Percentiles rank a stretch among this genome's conserved stretches.
phyloP scores from a whole-genome alignment of 163 green algal species.

The Picocystis sp. region DNA sequence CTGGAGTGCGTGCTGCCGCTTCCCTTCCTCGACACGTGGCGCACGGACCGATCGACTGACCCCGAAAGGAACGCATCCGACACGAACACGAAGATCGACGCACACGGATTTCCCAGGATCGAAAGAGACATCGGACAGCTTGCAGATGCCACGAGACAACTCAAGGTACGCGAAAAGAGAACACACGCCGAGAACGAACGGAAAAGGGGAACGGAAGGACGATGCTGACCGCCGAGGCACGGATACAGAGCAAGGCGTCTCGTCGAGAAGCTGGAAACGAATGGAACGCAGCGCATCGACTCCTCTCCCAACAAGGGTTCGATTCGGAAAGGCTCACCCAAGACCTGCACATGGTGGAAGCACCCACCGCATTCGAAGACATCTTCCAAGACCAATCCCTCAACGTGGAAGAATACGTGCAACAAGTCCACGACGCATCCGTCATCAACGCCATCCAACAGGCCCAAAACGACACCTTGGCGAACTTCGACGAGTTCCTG shows the following conservation, averaged over 20 bases:
- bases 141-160: constrained; percentile 35
- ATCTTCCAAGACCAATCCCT: constrained; percentile 48
- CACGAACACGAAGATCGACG: constrained; percentile 21
- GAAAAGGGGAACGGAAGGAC: no score
- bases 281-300: neutral
- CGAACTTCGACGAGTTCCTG: constrained; percentile 61
- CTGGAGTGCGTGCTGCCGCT: constrained; percentile 17
- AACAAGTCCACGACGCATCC: constrained; percentile 48
- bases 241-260: constrained; percentile 56
- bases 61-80: neutral
- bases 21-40: constrained; percentile 1
- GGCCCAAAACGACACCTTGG: constrained; percentile 42
- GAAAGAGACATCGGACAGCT: constrained; percentile 45
- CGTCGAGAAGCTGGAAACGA: constrained; percentile 29
- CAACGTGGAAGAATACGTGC: constrained; percentile 60
- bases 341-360: constrained; percentile 48
- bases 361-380: constrained; percentile 56
- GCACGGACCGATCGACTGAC: neutral
- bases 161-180: constrained; percentile 24
- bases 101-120: constrained; percentile 33
- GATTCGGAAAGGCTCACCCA: constrained; percentile 26
- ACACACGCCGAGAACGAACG: constrained; percentile 29
- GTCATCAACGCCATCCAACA: constrained; percentile 54
- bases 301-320: neutral
- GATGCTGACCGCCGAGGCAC: constrained; percentile 39